Evolutionary conservation across 768 basidiomycete genomes (phyloP), one percentile per base, ranked within the genome.

Genomic region (Suillus luteus): DNA sequence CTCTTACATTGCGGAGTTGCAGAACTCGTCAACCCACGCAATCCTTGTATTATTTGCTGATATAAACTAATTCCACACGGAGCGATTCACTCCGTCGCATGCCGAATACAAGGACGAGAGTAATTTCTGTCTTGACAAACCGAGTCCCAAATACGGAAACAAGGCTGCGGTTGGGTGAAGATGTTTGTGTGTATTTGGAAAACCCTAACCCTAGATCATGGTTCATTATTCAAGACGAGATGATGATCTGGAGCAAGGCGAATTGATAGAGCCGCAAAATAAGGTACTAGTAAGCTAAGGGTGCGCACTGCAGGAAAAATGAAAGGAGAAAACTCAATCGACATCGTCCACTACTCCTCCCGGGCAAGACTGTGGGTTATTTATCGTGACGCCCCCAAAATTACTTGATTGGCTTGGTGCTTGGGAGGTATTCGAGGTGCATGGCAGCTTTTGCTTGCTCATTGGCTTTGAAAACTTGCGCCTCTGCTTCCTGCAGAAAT

Each of bases 401-500:
- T 52, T 22, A 38, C 22, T 33, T 2, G 55, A 24, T 19, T 55
- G 35, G 2, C 54, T 35, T 17, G 24, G 3, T 40, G 38, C 9
- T 19, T n/a, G 35, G 7, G 55, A 58, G 9, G 38, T 40, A 40
- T 38, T 24, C 5, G 55, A 24, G 10, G 22, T 0, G 9, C 5
- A 19, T 15, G 38, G 10, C 5, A 38, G 55, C 55, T 40, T 40
- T 27, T 11, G 24, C 17, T 58, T 58, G 55, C 5, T 67, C 64
- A 72, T 76, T 62, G 68, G 68, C 58, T 43, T 69, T 17, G 67
- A 58, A 1, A 59, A 14, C 14, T 48, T 70, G 62, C 79, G 81
- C 68, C 81, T 70, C 67, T 90, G 87, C 5, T 72, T 63, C 65
- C 83, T 83, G 60, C 81, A 81, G 68, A 89, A 88, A 0, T 76